Base-by-base conservation (phyloP, 352 stramenopile species). In the Nothophytophthora sp. region DNA sequence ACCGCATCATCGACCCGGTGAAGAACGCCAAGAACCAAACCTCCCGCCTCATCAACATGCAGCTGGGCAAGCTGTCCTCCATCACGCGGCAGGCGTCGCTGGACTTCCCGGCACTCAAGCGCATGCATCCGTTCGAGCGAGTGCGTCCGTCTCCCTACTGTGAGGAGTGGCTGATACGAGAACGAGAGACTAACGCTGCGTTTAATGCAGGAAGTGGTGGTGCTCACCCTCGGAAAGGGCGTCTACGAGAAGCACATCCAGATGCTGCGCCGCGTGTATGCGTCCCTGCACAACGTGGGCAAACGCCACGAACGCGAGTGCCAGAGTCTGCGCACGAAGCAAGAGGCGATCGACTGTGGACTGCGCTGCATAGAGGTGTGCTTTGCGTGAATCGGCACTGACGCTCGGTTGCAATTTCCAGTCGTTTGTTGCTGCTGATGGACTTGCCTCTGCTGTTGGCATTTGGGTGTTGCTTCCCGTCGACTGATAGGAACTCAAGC, bases 21-120 rank as follows among this genome's bases (percentile, higher is more conserved):
- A 88, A 88, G 37, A 77, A 83, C 55, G 78, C 81, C 38, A 88
- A 88, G 54, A 93, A 95, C 61, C 69, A 86, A 52, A 90, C 83
- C 32, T 79, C 82, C 20, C 73, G 85, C 1, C 73, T 91, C 37
- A 93, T 95, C 57, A 92, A 93, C 50, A 60, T 76, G 36, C 81
- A 92, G 55, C 63, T 95, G 18, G 47, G 37, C 20, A 90, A 88
- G 56, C 79, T 95, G 7, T 92, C 83, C 23, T 37, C 50, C 33
- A 63, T 91, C 52, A 95, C 85, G 32, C 73, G 82, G 0, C 70
- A 95, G 52, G 60, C 66, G 15, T 91, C 82, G 24, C 57, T 93
- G 50, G 63, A 73, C 29, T 95, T 93, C 33, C 85, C 85, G n/a
- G 68, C 83, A 29, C 70, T 95, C 18, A 81, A 78, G 51, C 70